These are phyloP conservation scores for Arthrobotrys megalospora DNA, from an alignment of 2,329 filamentous ascomycete species.

Conservation along the genomic window DNA sequence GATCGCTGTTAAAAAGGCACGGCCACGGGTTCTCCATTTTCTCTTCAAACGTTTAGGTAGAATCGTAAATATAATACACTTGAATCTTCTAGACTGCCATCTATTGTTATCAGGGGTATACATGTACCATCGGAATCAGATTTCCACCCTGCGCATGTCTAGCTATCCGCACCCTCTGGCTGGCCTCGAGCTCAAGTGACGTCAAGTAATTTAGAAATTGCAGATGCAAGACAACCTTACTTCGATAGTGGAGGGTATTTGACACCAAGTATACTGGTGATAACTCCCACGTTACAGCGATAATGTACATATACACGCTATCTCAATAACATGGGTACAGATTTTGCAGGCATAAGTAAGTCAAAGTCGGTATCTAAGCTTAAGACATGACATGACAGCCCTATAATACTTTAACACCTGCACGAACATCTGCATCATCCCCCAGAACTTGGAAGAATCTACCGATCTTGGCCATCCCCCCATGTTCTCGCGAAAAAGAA, in stretches of 20 bases:
- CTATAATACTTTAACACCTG: not conserved
- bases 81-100: conserved; percentile 8
- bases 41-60: not conserved
- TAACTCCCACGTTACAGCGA: not conserved
- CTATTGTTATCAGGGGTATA: conserved; percentile 10
- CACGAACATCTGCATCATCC: conserved; percentile 3
- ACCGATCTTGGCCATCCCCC: not conserved
- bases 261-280: not conserved
- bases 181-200: conserved; percentile 17
- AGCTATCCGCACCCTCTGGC: not conserved
- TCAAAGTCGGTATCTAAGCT: conserved; percentile 3
- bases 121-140: conserved; percentile 8
- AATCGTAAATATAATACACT: not conserved
- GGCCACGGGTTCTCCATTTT: conserved; percentile 36
- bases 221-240: conserved; percentile 25
- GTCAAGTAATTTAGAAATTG: conserved; percentile 33
- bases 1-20: conserved; percentile 14
- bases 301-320: not conserved
- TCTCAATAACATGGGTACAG: not conserved
- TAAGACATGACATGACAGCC: conserved; percentile 24
- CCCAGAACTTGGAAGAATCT: conserved; percentile 9
- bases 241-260: conserved; percentile 1
- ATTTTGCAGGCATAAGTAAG: not conserved
- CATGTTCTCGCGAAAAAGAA: conserved; percentile 1
- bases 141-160: conserved; percentile 23